Conservation (phyloP, 129 eudicot species). For the Scalesia atractyloides region DNA sequence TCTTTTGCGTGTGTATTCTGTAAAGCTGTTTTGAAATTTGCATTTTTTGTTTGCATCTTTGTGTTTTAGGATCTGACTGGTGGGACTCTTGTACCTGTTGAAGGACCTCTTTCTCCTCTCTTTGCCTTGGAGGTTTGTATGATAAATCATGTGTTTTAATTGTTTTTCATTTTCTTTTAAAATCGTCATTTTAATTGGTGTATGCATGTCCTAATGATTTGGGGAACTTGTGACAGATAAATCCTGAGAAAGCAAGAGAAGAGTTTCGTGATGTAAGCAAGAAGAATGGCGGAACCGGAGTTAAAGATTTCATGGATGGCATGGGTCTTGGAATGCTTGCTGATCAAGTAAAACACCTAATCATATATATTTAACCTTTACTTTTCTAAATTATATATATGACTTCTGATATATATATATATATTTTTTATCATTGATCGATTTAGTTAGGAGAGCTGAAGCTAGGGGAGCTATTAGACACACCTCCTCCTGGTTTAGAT, state of each 20-base stretch:
- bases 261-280: slow-evolving; percentile 76
- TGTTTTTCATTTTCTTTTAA: background rate
- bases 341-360: slow-evolving; percentile 58
- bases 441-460: slow-evolving; percentile 85
- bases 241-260: slow-evolving; percentile 90
- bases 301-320: slow-evolving; percentile 93
- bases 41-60: slow-evolving; percentile 20
- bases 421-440: slow-evolving; percentile 12
- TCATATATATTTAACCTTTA: background rate
- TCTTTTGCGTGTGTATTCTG: too few relatives aligned
- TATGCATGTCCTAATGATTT: background rate
- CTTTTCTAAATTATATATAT: background rate
- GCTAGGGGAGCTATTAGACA: slow-evolving; percentile 94
- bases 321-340: slow-evolving; percentile 88
- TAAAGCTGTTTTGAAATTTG: slow-evolving; percentile 7
- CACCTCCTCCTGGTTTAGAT: slow-evolving; percentile 98
- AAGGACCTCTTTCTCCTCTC: slow-evolving; percentile 82
- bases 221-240: slow-evolving; percentile 55
- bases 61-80: slow-evolving; percentile 83
- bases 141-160: background rate
- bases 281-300: slow-evolving; percentile 74
- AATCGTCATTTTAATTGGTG: slow-evolving; percentile 15
- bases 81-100: slow-evolving; percentile 84
- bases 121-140: slow-evolving; percentile 86
- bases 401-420: background rate